phyloP scores from a whole-genome alignment of 2,329 filamentous ascomycete genomes.

The Davidsoniella australis region DNA sequence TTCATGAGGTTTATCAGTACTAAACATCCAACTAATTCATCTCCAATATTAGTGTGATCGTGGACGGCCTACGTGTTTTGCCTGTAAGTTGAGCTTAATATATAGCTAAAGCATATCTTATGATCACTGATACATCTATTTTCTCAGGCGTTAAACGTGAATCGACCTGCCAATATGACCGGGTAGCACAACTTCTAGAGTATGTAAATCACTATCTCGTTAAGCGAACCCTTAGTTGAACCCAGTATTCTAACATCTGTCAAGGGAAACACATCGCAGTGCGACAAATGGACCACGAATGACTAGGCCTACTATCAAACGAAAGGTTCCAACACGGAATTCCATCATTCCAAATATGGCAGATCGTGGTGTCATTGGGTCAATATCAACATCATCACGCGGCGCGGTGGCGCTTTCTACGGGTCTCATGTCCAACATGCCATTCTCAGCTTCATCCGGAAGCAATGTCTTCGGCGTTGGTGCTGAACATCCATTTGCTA shows the following conservation, averaged over 20 bases:
- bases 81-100: constrained; percentile 30
- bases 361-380: constrained; percentile 30
- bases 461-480: constrained; percentile 71
- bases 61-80: constrained; percentile 49
- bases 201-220: constrained; percentile 24
- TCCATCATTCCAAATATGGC: constrained; percentile 36
- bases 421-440: constrained; percentile 53
- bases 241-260: not conserved
- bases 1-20: no score
- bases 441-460: constrained; percentile 51
- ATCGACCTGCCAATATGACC: constrained; percentile 58
- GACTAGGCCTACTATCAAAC: constrained; percentile 41
- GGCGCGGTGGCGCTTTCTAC: constrained; percentile 38
- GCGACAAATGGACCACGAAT: constrained; percentile 36
- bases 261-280: constrained; percentile 17
- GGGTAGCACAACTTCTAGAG: constrained; percentile 62
- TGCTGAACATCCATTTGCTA: constrained; percentile 62
- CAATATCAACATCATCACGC: constrained; percentile 22
- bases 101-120: not conserved
- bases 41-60: constrained; percentile 47
- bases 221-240: not conserved
- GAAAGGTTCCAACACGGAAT: constrained; percentile 22
- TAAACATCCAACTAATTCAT: no score
- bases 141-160: constrained; percentile 55
- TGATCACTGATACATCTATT: not conserved